Evolutionary conservation across 768 basidiomycete species (phyloP), one percentile per base, ranked within the genome.

Genomic region (Lactarius sp.): DNA sequence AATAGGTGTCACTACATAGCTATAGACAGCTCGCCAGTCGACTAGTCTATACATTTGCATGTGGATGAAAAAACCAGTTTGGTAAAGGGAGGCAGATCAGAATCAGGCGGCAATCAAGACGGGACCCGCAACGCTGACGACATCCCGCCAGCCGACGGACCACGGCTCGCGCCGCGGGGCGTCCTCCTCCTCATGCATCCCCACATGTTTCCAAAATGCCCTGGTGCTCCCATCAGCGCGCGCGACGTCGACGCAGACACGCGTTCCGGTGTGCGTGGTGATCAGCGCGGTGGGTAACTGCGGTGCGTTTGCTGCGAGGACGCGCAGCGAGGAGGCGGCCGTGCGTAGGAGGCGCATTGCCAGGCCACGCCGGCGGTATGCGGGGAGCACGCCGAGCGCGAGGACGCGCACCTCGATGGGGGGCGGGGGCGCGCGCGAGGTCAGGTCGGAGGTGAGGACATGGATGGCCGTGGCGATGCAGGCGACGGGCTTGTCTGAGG

Each of bases 371-470:
- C 79, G 72, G 63, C 76, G 81, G 69, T 75, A 78, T 2, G 74
- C 65, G 4, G 81, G 81, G 49, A 77, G 75, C 16, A 83, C 80
- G 39, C 82, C 81, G 3, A 83, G 78, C 1, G 81, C 81, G 37
- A 82, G 79, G 64, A 83, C 78, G 69, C 82, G 78, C 22, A 83
- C 70, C 8, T 67, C 81, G 2, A 82, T 77, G 3, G 81, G 81
- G 39, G 81, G 76, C 61, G 80, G 77, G 66, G 81, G 76, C 20
- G 80, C 69, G 64, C 73, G 75, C 52, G 76, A 7, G 10, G 63
- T 72, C 36, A 67, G 60, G 55, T 52, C 62, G 34, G 55, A 68
- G 61, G 65, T 70, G 61, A 64, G 50, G 69, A 75, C 22, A 75
- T 64, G 52, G 71, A 77, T 20, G 1, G 68, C 31, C 20, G 59